Conservation (phyloP, 2,329 filamentous ascomycete genomes). For the Tolypocladium nubicola region DNA sequence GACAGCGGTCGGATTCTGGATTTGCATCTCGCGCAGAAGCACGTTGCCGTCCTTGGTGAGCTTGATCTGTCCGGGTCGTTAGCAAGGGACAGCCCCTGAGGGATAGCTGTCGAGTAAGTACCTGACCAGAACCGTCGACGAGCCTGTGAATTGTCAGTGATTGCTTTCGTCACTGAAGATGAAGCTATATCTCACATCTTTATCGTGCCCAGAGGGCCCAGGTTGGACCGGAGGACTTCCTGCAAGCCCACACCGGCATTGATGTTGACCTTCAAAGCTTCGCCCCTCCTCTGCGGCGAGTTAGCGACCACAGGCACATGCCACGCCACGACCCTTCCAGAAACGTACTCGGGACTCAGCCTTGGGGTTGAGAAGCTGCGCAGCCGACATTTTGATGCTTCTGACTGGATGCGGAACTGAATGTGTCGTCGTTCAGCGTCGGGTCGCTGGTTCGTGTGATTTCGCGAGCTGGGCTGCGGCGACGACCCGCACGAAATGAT, state of each 20-base stretch:
- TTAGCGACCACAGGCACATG: conserved; percentile 12
- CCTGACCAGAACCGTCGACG: conserved; percentile 59
- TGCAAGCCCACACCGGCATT: conserved; percentile 85
- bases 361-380: conserved; percentile 97
- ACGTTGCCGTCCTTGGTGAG: conserved; percentile 98
- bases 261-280: conserved; percentile 96
- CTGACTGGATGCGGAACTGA: conserved; percentile 6
- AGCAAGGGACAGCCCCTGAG: conserved; percentile 15
- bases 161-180: neutral
- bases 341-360: conserved; percentile 83
- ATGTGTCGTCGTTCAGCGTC: conserved; percentile 5
- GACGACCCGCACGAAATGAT: conserved; percentile 17
- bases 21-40: conserved; percentile 70
- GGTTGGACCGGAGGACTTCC: conserved; percentile 91
- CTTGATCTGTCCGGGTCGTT: conserved; percentile 61
- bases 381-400: conserved; percentile 68
- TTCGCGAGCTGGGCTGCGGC: conserved; percentile 17
- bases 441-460: conserved; percentile 11
- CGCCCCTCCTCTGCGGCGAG: conserved; percentile 67
- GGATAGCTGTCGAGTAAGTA: conserved; percentile 26
- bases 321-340: conserved; percentile 6
- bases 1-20: conserved; percentile 95
- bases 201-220: conserved; percentile 86
- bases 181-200: conserved; percentile 61
- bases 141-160: conserved; percentile 36